Evolutionary conservation across 2,329 filamentous ascomycete genomes (phyloP).

Genomic region (Colletotrichum lupini): DNA sequence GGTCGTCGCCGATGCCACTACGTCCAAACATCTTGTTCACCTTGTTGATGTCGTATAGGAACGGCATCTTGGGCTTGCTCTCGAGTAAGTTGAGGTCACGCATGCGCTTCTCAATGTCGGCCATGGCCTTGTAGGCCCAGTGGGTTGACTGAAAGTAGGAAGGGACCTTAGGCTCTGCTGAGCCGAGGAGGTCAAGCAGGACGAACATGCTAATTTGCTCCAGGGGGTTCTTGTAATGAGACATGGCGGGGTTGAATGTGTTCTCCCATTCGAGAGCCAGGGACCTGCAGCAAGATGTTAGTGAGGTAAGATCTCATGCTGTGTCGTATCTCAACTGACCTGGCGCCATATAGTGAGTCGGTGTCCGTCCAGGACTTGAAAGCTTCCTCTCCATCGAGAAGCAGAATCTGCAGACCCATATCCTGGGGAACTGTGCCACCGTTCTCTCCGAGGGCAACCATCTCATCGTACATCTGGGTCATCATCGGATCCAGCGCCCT

Average conservation of each 20-base stretch:
- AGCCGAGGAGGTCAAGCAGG: conserved; percentile 79
- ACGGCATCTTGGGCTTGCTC: conserved; percentile 50
- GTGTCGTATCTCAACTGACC: conserved; percentile 53
- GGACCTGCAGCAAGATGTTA: conserved; percentile 52
- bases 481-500: conserved; percentile 77
- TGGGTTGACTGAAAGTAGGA: conserved; percentile 84
- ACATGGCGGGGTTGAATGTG: conserved; percentile 72
- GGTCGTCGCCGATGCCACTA: conserved; percentile 73
- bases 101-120: conserved; percentile 72
- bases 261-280: conserved; percentile 80
- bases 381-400: conserved; percentile 87
- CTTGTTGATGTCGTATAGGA: conserved; percentile 68
- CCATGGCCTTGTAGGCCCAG: conserved; percentile 81
- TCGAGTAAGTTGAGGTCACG: conserved; percentile 66
- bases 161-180: conserved; percentile 68
- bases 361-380: conserved; percentile 77
- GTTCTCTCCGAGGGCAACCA: conserved; percentile 66
- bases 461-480: conserved; percentile 78
- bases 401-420: conserved; percentile 81
- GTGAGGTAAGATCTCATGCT: neutral
- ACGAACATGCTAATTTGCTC: conserved; percentile 81
- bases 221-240: conserved; percentile 75
- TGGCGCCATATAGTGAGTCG: conserved; percentile 82
- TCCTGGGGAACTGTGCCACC: conserved; percentile 69
- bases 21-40: conserved; percentile 46